A percentile compares a stretch with the other conserved stretches of the same genome.
phyloP scores from a whole-genome alignment of 75 land plant genomes.

The Pseudotsuga menziesii region DNA sequence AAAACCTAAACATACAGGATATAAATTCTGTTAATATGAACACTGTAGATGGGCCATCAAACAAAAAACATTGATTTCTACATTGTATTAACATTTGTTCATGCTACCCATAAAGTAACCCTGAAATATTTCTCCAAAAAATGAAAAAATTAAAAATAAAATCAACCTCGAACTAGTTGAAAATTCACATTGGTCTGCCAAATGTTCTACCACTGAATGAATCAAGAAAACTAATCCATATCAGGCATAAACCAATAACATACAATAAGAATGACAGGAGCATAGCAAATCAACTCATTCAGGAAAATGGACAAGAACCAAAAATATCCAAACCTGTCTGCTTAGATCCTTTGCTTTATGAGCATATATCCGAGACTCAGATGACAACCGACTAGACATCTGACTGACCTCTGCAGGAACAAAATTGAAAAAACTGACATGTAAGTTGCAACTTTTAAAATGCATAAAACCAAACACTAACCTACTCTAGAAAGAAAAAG shows the following conservation, averaged over 20 bases:
- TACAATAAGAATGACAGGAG: not conserved
- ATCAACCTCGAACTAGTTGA: not conserved
- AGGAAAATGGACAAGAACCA: not conserved
- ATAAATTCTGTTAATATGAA: not conserved
- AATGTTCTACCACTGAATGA: not conserved
- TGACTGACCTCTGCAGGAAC: slow-evolving; percentile 93
- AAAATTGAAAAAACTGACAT: not conserved
- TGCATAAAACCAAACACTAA: not conserved
- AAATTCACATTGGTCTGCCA: not conserved
- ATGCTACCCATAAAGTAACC: not conserved
- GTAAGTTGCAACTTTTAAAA: not conserved
- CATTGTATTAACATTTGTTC: not conserved
- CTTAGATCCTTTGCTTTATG: slow-evolving; percentile 90
- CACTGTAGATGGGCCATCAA: not conserved
- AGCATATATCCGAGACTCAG: slow-evolving; percentile 92
- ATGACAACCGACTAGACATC: slow-evolving; percentile 85
- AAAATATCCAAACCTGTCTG: slow-evolving; percentile 70
- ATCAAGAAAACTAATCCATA: not conserved
- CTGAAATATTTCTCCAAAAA: not conserved
- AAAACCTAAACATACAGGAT: not conserved
- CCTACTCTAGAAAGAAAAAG: not conserved
- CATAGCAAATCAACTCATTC: not conserved
- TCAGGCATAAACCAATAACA: not conserved
- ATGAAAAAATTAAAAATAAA: not conserved
- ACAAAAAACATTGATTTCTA: not conserved